phyloP scores from a whole-genome alignment of 257 asterid genomes.

The Cynanchum wilfordii region DNA sequence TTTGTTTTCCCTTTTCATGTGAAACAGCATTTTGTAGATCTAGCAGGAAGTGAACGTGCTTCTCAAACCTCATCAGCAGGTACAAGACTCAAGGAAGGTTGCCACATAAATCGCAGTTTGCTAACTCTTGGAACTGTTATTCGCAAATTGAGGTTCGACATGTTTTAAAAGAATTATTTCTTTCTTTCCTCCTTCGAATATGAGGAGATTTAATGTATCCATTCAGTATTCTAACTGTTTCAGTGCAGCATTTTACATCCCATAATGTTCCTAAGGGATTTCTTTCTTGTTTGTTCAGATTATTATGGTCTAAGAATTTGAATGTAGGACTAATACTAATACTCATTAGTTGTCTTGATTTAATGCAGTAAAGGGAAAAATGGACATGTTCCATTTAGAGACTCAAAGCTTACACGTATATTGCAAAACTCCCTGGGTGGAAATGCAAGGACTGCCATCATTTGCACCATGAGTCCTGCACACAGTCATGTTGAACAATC shows the following conservation, averaged over 20 bases:
- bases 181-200: background rate
- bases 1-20: conserved; percentile 7
- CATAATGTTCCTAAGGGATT: background rate
- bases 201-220: no score
- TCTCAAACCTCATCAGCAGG: conserved; percentile 73
- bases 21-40: conserved; percentile 75
- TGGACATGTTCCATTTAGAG: conserved; percentile 84
- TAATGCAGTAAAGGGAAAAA: conserved; percentile 75
- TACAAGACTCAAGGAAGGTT: conserved; percentile 73
- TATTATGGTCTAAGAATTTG: background rate
- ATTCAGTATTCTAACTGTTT: background rate
- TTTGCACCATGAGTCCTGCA: conserved; percentile 98
- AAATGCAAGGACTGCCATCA: conserved; percentile 81
- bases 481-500: conserved; percentile 86
- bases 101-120: conserved; percentile 91
- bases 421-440: conserved; percentile 86
- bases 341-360: background rate
- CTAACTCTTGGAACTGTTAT: conserved; percentile 91
- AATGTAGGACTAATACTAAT: background rate
- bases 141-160: conserved; percentile 72
- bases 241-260: background rate
- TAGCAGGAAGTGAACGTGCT: conserved; percentile 96
- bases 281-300: background rate
- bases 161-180: background rate
- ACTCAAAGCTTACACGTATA: conserved; percentile 91